Conservation (phyloP, 2,329 filamentous ascomycete species). For the Aspergillus fructus region DNA sequence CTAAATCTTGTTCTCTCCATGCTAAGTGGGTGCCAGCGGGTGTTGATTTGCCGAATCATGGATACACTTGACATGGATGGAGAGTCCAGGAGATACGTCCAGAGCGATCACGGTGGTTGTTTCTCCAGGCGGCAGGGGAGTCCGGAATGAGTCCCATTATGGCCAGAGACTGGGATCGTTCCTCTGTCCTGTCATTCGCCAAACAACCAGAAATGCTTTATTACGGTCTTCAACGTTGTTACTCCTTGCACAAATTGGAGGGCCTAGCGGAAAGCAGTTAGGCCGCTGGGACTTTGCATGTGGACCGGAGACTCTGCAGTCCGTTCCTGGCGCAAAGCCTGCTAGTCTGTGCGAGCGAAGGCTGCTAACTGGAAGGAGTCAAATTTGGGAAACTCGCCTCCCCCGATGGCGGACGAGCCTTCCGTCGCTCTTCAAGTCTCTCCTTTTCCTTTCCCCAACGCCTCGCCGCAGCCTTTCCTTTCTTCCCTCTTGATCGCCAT, state of each 20-base stretch:
- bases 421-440: not conserved
- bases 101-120: too few species aligned
- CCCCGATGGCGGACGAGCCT: conserved; percentile 5
- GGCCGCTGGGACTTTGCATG: not conserved
- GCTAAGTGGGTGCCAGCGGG: not conserved
- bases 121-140: not conserved
- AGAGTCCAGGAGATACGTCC: not conserved
- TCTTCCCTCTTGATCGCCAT: conserved; percentile 8
- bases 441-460: conserved; percentile 7
- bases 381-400: conserved; percentile 1
- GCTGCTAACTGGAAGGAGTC: not conserved
- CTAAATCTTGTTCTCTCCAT: not conserved
- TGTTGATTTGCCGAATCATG: not conserved
- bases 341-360: not conserved
- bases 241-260: not conserved
- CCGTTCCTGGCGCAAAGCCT: conserved; percentile 5
- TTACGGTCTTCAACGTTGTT: not conserved
- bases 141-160: not conserved
- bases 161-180: conserved; percentile 1
- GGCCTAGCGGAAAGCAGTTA: conserved; percentile 3
- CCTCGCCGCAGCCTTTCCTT: conserved; percentile 13
- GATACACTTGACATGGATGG: not conserved
- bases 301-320: not conserved
- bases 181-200: not conserved
- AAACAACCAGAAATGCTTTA: not conserved